Percentiles rank a stretch among this genome's conserved stretches.
Conservation (phyloP, 2,329 filamentous ascomycete genomes). For the Colletotrichum sp. region DNA sequence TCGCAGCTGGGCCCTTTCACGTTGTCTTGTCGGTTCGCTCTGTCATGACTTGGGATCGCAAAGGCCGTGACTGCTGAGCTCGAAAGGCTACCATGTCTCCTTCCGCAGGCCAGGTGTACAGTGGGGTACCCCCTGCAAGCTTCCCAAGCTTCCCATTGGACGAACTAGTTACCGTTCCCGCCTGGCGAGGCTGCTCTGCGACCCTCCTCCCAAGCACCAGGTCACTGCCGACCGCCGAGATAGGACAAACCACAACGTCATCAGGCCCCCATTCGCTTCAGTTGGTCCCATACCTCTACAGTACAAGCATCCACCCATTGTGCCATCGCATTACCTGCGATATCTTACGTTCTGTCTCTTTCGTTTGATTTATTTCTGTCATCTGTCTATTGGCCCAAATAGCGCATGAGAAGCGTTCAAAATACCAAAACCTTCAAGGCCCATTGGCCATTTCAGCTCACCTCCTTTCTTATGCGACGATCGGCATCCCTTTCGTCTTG, state of each 20-base stretch:
- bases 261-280: background rate
- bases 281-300: background rate
- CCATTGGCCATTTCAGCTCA: background rate
- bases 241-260: constrained; percentile 11
- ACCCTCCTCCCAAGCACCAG: background rate
- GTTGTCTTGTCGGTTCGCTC: background rate
- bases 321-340: background rate
- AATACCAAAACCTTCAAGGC: background rate
- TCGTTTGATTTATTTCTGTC: background rate
- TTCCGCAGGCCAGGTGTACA: constrained; percentile 11
- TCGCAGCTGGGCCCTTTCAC: constrained; percentile 24
- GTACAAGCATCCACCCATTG: background rate
- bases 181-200: constrained; percentile 14
- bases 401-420: background rate
- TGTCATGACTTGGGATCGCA: constrained; percentile 23
- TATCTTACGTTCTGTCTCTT: background rate
- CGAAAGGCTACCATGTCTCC: constrained; percentile 22
- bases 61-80: background rate
- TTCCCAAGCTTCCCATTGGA: constrained; percentile 19
- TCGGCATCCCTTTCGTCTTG: background rate
- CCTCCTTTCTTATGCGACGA: background rate
- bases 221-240: background rate
- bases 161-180: constrained; percentile 7
- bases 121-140: constrained; percentile 14
- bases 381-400: background rate